Conservation (phyloP, 495 filamentous ascomycete species). For the Xylaria scruposa region DNA sequence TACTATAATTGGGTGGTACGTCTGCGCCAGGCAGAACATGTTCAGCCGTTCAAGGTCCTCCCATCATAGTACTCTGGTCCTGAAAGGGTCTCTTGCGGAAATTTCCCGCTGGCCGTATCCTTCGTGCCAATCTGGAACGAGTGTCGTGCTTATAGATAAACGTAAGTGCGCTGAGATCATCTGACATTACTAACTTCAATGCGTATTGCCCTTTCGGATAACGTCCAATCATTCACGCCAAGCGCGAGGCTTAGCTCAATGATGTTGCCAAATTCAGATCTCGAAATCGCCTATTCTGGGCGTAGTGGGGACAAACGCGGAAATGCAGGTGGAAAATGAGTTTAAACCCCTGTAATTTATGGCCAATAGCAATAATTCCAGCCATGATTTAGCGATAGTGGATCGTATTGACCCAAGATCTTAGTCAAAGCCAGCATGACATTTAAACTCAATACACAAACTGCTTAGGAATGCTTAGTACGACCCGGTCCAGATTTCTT, state of each 20-base stretch:
- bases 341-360: not conserved
- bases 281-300: constrained; percentile 8
- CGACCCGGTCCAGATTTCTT: not conserved
- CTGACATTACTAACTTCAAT: not conserved
- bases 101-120: not conserved
- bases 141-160: not conserved
- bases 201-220: not conserved
- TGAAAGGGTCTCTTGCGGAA: not conserved
- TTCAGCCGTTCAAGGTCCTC: constrained; percentile 15
- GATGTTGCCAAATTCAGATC: constrained; percentile 26
- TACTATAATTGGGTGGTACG: constrained; percentile 15
- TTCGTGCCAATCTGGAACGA: not conserved
- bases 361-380: not conserved
- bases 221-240: constrained; percentile 31
- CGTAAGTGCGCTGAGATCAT: constrained; percentile 18
- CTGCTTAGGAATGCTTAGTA: not conserved
- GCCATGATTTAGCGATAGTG: not conserved
- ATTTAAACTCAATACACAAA: not conserved
- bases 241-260: constrained; percentile 36
- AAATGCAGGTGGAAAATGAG: not conserved
- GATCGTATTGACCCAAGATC: not conserved
- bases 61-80: not conserved
- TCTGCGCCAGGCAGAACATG: not conserved
- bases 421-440: not conserved
- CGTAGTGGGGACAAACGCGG: not conserved